Evolutionary conservation across 148 eudicot genomes (phyloP).

Genomic region (Silene conica): DNA sequence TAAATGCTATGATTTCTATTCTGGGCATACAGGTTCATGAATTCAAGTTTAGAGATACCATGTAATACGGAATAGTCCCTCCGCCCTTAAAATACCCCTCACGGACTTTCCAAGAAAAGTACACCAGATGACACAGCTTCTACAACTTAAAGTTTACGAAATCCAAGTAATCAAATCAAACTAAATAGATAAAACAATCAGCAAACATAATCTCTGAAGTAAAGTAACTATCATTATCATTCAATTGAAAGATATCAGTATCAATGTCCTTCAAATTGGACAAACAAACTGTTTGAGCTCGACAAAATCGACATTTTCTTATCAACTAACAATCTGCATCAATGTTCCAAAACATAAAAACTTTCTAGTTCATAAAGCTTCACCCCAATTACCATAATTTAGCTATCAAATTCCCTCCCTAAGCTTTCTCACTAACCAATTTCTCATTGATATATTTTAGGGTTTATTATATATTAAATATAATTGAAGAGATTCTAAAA

Average conservation of each 20-base stretch:
- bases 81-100: too few species aligned
- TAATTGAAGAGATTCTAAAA: slow-evolving; percentile 4
- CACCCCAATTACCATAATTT: slow-evolving; percentile 9
- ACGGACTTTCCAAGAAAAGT: too few species aligned
- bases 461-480: slow-evolving; percentile 4
- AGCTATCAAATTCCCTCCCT: background rate
- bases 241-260: slow-evolving; percentile 1
- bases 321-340: slow-evolving; percentile 20
- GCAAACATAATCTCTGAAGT: background rate
- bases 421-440: background rate
- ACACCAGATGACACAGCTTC: background rate
- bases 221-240: background rate
- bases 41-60: background rate
- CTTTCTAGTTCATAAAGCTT: slow-evolving; percentile 8
- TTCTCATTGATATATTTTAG: slow-evolving; percentile 16
- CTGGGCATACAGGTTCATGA: background rate
- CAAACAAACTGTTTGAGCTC: slow-evolving; percentile 3
- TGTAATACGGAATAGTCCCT: background rate
- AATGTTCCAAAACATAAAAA: background rate
- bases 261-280: slow-evolving; percentile 3
- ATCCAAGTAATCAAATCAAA: background rate
- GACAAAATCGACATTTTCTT: slow-evolving; percentile 19
- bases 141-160: background rate
- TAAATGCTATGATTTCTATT: background rate
- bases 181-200: background rate